Base-by-base conservation (phyloP, 805 yeast species). In the Wickerhamiella qilinensis region DNA sequence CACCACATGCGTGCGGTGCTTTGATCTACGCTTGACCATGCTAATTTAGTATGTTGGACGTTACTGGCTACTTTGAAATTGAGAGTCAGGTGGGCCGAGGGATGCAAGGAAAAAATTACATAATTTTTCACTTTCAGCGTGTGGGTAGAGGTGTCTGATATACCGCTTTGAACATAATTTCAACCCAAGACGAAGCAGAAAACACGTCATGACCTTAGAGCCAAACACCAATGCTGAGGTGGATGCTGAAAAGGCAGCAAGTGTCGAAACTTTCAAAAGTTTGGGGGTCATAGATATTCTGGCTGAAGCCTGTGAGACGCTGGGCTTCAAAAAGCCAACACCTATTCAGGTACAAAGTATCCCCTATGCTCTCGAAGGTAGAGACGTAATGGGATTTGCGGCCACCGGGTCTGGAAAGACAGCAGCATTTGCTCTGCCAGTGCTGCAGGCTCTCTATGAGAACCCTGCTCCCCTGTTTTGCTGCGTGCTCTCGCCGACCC, bases 361-460 rank as follows among this genome's bases (percentile, higher is more conserved):
- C 44, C 97, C 97, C 1, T 79, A 80, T 47, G 95, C 94, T 3
- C 60, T 91, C 16, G 73, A 78, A 47, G 95, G 95, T 3, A 74
- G 84, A 46, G 98, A 88, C 60, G 77, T 88, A 35, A 85, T 88
- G 53, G 98, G 98, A 12, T 68, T 88, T 44, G 98, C 98, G 0
- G 95, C 88, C 54, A 88, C 98, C 0, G 98, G 98, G 33, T 83
- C 95, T 3, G 98, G 98, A 46, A 88, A 88, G 59, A 91, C 98
- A 0, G 98, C 97, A 0, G 98, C 98, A 0, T 91, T 91, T 66
- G 96, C 97, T 7, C 74, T 91, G 37, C 98, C 98, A 1, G 83
- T 91, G 33, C 66, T 91, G 24, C 96, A 91, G 57, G 76, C 83
- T 1, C 65, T 91, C 36, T 86, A 94, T 84, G 75, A 83, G 39